These are phyloP conservation scores for Xylariaceae sp. DNA, from an alignment of 2,329 filamentous ascomycete genomes.

Conservation along the genomic window DNA sequence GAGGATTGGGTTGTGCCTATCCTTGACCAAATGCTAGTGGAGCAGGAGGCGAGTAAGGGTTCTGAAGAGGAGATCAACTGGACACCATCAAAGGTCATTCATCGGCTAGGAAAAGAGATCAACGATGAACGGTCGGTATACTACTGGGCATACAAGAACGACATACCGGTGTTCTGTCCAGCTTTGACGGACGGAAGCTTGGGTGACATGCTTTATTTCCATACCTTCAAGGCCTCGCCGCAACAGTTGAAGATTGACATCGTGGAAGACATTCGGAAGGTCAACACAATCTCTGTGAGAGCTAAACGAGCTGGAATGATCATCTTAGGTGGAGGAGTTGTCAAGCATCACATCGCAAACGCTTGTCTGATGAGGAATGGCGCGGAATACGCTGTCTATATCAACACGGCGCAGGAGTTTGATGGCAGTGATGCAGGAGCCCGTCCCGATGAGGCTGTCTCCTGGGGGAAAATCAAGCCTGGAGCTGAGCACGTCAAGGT, in stretches of 20 bases:
- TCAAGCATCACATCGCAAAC: slow-evolving; percentile 98
- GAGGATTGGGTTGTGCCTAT: slow-evolving; percentile 98
- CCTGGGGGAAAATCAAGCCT: slow-evolving; percentile 96
- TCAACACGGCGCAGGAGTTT: slow-evolving; percentile 97
- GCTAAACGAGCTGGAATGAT: slow-evolving; percentile 93
- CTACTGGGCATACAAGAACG: slow-evolving; percentile 96
- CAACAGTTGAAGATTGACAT: slow-evolving; percentile 81
- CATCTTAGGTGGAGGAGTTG: slow-evolving; percentile 86
- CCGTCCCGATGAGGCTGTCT: slow-evolving; percentile 91
- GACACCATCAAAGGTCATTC: slow-evolving; percentile 92
- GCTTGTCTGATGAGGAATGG: slow-evolving; percentile 97
- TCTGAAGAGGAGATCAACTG: slow-evolving; percentile 68
- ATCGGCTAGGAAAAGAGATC: slow-evolving; percentile 87
- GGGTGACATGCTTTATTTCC: slow-evolving; percentile 98
- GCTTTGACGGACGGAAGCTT: slow-evolving; percentile 92
- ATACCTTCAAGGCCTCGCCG: slow-evolving; percentile 88
- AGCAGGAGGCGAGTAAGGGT: slow-evolving; percentile 77
- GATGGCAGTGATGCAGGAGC: slow-evolving; percentile 96
- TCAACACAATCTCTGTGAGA: slow-evolving; percentile 87
- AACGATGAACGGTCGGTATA: slow-evolving; percentile 87
- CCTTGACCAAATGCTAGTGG: slow-evolving; percentile 86
- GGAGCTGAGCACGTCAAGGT: slow-evolving; percentile 85
- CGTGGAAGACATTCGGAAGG: slow-evolving; percentile 85
- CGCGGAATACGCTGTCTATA: slow-evolving; percentile 93
- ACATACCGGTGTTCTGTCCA: slow-evolving; percentile 95